phyloP scores from a whole-genome alignment of 305 asterid genomes.

The Fraxinus baroniana region DNA sequence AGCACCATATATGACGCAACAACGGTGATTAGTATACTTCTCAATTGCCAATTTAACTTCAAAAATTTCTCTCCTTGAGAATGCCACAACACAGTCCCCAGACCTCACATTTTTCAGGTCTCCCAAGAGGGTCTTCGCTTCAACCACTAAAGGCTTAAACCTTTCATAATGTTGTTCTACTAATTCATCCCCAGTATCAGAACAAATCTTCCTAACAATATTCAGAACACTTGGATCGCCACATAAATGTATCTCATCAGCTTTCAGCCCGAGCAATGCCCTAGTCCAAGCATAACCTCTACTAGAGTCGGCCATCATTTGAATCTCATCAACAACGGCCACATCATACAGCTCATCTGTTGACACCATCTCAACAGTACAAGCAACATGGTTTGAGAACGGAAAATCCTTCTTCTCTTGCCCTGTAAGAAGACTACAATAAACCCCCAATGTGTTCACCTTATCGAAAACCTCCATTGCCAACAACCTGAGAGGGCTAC shows the following conservation, averaged over 20 bases:
- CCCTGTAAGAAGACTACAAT: slow-evolving; percentile 86
- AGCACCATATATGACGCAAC: slow-evolving; percentile 92
- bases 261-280: slow-evolving; percentile 84
- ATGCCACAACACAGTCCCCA: slow-evolving; percentile 94
- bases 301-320: slow-evolving; percentile 81
- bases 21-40: slow-evolving; percentile 73
- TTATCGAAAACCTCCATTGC: slow-evolving; percentile 97
- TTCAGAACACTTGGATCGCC: slow-evolving; percentile 94
- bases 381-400: slow-evolving; percentile 81
- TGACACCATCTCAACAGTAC: slow-evolving; percentile 95
- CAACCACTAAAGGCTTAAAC: slow-evolving; percentile 88
- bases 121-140: slow-evolving; percentile 83
- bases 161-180: slow-evolving; percentile 64
- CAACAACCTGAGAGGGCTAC: slow-evolving; percentile 91
- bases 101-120: slow-evolving; percentile 75
- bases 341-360: slow-evolving; percentile 76
- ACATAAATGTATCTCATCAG: slow-evolving; percentile 91
- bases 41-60: slow-evolving; percentile 86
- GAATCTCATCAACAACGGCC: slow-evolving; percentile 92
- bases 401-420: slow-evolving; percentile 86
- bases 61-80: slow-evolving; percentile 88
- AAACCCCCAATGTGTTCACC: slow-evolving; percentile 82
- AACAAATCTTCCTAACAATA: slow-evolving; percentile 62
- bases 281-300: slow-evolving; percentile 96
- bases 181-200: slow-evolving; percentile 82